Evolutionary conservation across 805 yeast species (phyloP), one percentile per base, ranked within the genome.

Genomic region (Yamadazyma phyllophila): DNA sequence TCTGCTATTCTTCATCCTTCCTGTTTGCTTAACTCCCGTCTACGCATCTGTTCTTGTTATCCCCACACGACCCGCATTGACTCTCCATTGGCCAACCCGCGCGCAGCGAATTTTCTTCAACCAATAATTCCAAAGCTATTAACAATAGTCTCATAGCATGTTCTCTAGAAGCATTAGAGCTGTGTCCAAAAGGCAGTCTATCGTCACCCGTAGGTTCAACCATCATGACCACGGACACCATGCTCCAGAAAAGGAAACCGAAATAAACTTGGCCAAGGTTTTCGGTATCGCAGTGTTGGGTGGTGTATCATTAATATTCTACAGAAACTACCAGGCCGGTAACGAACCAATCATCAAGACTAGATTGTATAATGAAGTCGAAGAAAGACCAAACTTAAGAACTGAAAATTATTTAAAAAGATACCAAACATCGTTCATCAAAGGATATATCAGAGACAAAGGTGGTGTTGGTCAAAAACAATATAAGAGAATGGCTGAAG

Each of bases 401-500:
- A 62, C 58, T 47, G 73, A 64, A 44, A 67, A 63, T 45, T 67
- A 65, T 59, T 53, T 60, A 45, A 63, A 64, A 49, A 61, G 66
- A 51, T 71, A 71, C 60, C 66, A 71, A 55, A 58, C 66, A 8
- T 70, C 74, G n/a, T 68, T 71, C 57, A 59, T 70, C 49, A 69
- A 67, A 57, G 66, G 60, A 10, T 67, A 64, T 52, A 70, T 69
- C 43, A 67, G 66, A 56, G 76, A 71, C 52, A 69, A 67, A 54
- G 75, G 76, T 43, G 76, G 76, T 42, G 63, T 71, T 52, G 76
- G 76, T 41, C 74, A 68, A 55, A 65, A 58, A 49, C 72, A 67
- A 44, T 65, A 61, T 56, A 63, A 71, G 55, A 65, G 67, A 60
- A 52, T 60, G 41, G 52, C 60, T 31, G 65, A 58, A 48, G 59